Base-by-base conservation (phyloP, 169 alveolate species). In the Plasmodium fragile region DNA sequence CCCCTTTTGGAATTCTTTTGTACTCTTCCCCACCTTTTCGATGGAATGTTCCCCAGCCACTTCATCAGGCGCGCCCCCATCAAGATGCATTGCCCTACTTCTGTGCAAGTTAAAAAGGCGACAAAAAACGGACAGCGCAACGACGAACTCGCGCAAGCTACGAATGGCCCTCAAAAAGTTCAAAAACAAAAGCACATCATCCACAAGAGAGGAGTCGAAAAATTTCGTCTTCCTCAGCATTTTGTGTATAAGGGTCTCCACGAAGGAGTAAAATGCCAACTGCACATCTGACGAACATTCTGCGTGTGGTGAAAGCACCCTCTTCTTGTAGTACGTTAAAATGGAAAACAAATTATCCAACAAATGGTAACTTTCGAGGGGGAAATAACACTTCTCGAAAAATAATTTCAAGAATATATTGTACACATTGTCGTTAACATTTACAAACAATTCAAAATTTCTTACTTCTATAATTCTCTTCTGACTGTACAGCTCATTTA, bases 141-240 rank as follows among this genome's bases (percentile, higher is more conserved):
- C 18, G 41, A 91, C 69, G 73, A 80, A 91, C 22, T 91, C 65
- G 52, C 94, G 69, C 6, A 71, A 25, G 83, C 52, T 70, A 25
- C 36, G 18, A 70, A 91, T 91, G 16, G 41, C 65, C 55, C 92
- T 91, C 53, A 91, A 36, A 39, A 69, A 81, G 6, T 45, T 49
- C 28, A 91, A 75, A 71, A 80, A 91, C 41, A 91, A 25, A 70
- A 65, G 49, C 28, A 91, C 53, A 69, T 80, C 92, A 41, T 91
- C 94, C 34, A 81, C 73, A 49, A 45, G 18, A 4, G 8, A 1
- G 7, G 81, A 22, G 75, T 91, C 92, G 55, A 91, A 91, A 91
- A 69, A 70, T 32, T 80, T 70, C 73, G 94, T 91, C 82, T 91
- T 91, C 75, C 53, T 91, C 43, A 91, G 73, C 30, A 91, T 39